Percentiles rank a stretch among this genome's conserved stretches.
Conservation (phyloP, 768 basidiomycete genomes). For the Tricholoma sp. region DNA sequence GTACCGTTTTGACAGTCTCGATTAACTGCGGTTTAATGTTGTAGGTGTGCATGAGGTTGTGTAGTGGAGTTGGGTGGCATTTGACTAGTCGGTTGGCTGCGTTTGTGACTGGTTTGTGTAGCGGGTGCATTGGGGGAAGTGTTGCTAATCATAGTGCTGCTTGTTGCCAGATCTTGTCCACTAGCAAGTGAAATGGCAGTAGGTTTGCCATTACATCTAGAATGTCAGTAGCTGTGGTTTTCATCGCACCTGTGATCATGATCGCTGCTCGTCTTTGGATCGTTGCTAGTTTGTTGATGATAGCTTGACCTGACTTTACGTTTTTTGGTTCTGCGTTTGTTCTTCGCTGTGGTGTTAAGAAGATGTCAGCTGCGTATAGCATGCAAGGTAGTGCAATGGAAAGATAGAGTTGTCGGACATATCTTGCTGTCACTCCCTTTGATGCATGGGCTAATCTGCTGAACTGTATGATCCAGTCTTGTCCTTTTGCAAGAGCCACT, state of each 20-base stretch:
- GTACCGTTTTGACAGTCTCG: background rate
- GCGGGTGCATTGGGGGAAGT: background rate
- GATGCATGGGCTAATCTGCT: background rate
- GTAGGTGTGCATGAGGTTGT: no score
- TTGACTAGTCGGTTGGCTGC: background rate
- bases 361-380: no score
- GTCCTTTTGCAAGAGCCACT: background rate
- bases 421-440: no score
- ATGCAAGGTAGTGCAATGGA: no score
- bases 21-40: background rate
- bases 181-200: background rate
- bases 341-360: no score
- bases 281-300: no score
- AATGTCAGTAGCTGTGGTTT: background rate
- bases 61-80: background rate
- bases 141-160: background rate
- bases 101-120: background rate
- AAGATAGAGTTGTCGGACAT: no score
- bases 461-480: background rate
- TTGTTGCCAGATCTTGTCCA: background rate
- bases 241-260: no score
- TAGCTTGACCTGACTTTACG: no score
- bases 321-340: no score
- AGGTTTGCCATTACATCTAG: background rate
- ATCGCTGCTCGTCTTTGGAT: no score